Conservation (phyloP, 805 yeast species). For the Metschnikowia picachoensis region DNA sequence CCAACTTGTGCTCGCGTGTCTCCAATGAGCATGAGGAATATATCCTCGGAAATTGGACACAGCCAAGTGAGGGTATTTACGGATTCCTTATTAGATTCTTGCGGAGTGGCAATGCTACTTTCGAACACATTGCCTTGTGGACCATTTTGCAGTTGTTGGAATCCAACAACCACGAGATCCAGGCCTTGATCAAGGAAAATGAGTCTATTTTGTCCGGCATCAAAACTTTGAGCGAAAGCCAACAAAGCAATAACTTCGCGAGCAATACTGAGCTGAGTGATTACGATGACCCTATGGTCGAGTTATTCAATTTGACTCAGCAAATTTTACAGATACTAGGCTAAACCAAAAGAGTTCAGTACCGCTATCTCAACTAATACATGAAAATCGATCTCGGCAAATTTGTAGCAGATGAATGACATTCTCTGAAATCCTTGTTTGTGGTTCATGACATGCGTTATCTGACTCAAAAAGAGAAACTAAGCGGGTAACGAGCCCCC, state of each 20-base stretch:
- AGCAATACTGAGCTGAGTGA: slow-evolving; percentile 28
- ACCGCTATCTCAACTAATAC: background rate
- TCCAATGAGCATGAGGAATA: slow-evolving; percentile 65
- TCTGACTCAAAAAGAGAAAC: no score
- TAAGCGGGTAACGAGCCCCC: background rate
- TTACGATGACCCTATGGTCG: slow-evolving; percentile 59
- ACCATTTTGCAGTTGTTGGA: slow-evolving; percentile 90
- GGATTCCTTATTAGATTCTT: slow-evolving; percentile 81
- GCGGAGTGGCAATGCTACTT: slow-evolving; percentile 82
- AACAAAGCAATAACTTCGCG: slow-evolving; percentile 19
- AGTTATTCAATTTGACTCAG: slow-evolving; percentile 61
- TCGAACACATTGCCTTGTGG: slow-evolving; percentile 98
- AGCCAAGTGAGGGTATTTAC: slow-evolving; percentile 78
- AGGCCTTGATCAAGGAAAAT: slow-evolving; percentile 51
- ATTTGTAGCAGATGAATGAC: background rate
- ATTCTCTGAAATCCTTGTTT: background rate
- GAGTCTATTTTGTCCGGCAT: slow-evolving; percentile 52
- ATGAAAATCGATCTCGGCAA: background rate
- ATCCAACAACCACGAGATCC: slow-evolving; percentile 67
- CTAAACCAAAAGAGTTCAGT: slow-evolving; percentile 7
- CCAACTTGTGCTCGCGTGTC: slow-evolving; percentile 89
- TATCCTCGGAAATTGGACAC: slow-evolving; percentile 73
- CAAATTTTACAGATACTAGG: slow-evolving; percentile 58
- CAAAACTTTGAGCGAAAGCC: slow-evolving; percentile 42
- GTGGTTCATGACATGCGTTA: no score